Percentiles rank a stretch among this genome's conserved stretches.
Conservation (phyloP, 2,329 filamentous ascomycete species). For the Penicillium olsonii region DNA sequence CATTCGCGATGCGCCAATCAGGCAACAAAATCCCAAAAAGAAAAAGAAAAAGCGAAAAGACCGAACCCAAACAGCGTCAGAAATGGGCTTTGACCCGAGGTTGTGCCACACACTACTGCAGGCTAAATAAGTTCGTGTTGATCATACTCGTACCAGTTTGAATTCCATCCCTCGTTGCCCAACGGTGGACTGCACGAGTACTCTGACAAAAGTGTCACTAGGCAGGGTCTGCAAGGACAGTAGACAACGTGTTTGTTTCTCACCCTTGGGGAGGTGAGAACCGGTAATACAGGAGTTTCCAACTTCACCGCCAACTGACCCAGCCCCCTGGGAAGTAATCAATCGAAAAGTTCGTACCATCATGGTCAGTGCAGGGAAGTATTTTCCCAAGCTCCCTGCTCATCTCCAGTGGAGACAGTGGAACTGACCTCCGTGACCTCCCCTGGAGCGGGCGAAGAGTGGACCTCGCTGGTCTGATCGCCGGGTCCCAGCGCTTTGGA, state of each 20-base stretch:
- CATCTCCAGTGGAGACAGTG: neutral
- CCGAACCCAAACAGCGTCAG: neutral
- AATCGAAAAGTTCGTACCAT: neutral
- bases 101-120: conserved; percentile 14
- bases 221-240: neutral
- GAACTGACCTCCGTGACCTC: conserved; percentile 2
- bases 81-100: neutral
- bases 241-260: no score
- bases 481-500: neutral
- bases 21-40: no score
- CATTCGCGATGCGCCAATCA: no score
- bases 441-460: neutral
- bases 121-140: conserved; percentile 9
- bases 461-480: neutral
- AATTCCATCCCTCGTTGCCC: conserved; percentile 19
- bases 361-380: neutral
- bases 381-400: neutral
- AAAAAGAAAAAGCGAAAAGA: neutral
- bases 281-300: no score
- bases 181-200: conserved; percentile 10
- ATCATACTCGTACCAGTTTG: conserved; percentile 15
- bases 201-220: neutral
- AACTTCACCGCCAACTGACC: neutral
- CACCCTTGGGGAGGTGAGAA: no score
- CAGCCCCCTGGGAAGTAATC: neutral